Evolutionary conservation across 2,329 filamentous ascomycete genomes (phyloP).

Genomic region (Elsinoe arachidis): DNA sequence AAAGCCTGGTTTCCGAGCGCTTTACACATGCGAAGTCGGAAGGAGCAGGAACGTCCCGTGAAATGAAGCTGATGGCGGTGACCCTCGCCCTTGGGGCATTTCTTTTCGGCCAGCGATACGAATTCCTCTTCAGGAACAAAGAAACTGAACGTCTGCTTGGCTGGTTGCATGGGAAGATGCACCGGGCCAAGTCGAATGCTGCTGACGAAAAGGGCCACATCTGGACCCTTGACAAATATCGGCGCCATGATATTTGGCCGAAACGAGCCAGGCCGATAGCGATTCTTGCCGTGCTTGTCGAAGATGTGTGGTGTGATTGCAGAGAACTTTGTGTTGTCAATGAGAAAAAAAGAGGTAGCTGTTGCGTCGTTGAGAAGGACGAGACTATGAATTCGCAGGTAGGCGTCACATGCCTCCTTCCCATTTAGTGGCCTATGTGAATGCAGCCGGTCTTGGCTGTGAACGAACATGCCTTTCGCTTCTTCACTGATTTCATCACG

Average conservation of each 20-base stretch:
- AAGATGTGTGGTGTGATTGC: neutral
- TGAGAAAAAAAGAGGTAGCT: neutral
- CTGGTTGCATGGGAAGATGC: neutral
- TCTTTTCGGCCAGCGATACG: neutral
- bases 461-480: neutral
- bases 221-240: neutral
- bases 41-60: neutral
- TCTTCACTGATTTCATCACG: neutral
- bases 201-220: neutral
- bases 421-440: neutral
- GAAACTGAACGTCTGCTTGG: neutral
- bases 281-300: neutral
- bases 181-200: neutral
- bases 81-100: neutral
- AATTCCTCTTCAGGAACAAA: neutral
- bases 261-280: neutral
- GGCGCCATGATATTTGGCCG: neutral
- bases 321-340: neutral
- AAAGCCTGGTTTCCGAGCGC: neutral
- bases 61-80: neutral
- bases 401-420: neutral
- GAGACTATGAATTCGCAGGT: neutral
- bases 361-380: neutral
- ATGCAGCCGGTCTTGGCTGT: neutral
- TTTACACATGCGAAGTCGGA: constrained; percentile 8